These are phyloP conservation scores for Aspergillus wentii DNA, from an alignment of 495 filamentous ascomycete species.

Conservation along the genomic window DNA sequence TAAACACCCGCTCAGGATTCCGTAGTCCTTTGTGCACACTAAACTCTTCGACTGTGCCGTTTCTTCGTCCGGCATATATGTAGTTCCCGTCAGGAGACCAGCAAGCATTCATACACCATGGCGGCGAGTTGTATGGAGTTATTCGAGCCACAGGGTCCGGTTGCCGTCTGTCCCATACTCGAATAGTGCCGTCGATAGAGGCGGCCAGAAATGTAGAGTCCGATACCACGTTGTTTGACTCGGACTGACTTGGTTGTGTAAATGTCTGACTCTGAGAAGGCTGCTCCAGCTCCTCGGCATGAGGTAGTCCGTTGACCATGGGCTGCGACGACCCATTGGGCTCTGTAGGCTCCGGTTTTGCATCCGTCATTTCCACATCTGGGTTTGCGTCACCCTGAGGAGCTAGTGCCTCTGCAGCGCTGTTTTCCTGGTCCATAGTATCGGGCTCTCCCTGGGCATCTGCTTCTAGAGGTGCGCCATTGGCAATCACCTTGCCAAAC, in stretches of 20 bases:
- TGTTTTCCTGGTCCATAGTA: constrained; percentile 17
- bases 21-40: constrained; percentile 77
- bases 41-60: constrained; percentile 93
- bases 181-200: constrained; percentile 81
- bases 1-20: constrained; percentile 74
- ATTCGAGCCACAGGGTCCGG: constrained; percentile 75
- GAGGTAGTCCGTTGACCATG: constrained; percentile 45
- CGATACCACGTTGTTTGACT: constrained; percentile 36
- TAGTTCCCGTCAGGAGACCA: constrained; percentile 96
- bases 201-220: constrained; percentile 81
- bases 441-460: constrained; percentile 34
- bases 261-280: constrained; percentile 24
- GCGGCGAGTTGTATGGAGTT: constrained; percentile 67
- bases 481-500: constrained; percentile 74
- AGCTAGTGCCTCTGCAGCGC: constrained; percentile 7
- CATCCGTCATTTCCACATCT: constrained; percentile 5
- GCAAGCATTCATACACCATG: constrained; percentile 98
- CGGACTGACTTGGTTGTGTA: constrained; percentile 21
- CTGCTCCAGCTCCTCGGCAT: constrained; percentile 41
- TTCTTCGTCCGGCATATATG: constrained; percentile 89
- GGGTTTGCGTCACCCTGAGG: constrained; percentile 7
- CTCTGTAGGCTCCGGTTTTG: constrained; percentile 11
- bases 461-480: constrained; percentile 43
- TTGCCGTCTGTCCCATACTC: constrained; percentile 85
- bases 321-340: constrained; percentile 21